Conservation (phyloP, 768 basidiomycete genomes). For the Boletellus sp. region DNA sequence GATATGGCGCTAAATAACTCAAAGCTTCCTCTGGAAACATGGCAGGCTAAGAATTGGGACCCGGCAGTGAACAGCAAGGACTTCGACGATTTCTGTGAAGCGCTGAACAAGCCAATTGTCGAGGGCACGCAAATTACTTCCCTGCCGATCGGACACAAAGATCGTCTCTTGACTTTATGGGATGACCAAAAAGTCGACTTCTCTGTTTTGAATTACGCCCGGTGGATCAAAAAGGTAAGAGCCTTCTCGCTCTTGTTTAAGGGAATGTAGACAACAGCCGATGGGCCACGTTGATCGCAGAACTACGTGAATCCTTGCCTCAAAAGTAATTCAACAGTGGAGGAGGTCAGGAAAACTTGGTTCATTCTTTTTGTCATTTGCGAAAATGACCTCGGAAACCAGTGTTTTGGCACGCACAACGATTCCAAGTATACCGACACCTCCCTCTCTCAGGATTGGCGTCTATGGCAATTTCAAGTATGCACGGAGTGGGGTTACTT, state of each 20-base stretch:
- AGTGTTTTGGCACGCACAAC: slow-evolving; percentile 88
- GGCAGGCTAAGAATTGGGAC: slow-evolving; percentile 91
- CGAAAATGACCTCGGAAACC: background rate
- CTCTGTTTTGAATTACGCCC: slow-evolving; percentile 67
- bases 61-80: slow-evolving; percentile 55
- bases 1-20: background rate
- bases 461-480: slow-evolving; percentile 86
- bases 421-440: slow-evolving; percentile 60
- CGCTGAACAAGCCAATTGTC: slow-evolving; percentile 45
- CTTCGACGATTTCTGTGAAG: slow-evolving; percentile 69
- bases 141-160: slow-evolving; percentile 47
- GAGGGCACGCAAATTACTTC: slow-evolving; percentile 30
- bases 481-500: slow-evolving; percentile 98
- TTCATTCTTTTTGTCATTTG: background rate
- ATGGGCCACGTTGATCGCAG: slow-evolving; percentile 29
- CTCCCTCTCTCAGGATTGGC: slow-evolving; percentile 71
- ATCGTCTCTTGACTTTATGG: slow-evolving; percentile 45
- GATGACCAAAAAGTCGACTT: slow-evolving; percentile 52
- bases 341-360: slow-evolving; percentile 41
- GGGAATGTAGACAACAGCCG: background rate
- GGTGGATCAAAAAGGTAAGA: slow-evolving; percentile 67
- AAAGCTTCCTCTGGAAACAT: slow-evolving; percentile 60
- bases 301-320: slow-evolving; percentile 58
- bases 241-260: background rate
- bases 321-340: slow-evolving; percentile 37